phyloP scores from a whole-genome alignment of 768 basidiomycete genomes.

The Leucocoprinus birnbaumii region DNA sequence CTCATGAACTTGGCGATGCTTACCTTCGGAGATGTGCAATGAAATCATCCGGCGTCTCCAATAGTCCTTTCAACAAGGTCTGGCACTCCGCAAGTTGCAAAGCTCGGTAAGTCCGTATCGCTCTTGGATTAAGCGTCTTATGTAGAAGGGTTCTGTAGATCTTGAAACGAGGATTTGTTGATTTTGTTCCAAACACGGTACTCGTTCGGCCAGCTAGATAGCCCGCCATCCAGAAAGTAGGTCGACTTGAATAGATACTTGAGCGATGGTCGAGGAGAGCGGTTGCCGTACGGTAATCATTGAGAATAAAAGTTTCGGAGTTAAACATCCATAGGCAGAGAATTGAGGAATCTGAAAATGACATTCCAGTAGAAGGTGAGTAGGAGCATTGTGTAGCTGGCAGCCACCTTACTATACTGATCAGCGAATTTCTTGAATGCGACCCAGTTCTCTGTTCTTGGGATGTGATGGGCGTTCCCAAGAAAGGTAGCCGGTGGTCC shows the following conservation, averaged over 20 bases:
- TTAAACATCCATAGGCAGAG: constrained; percentile 21
- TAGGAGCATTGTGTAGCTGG: too few species aligned
- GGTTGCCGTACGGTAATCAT: constrained; percentile 35
- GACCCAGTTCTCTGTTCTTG: constrained; percentile 17
- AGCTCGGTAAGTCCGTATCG: constrained; percentile 27
- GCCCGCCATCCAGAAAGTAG: constrained; percentile 27
- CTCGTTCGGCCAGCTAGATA: constrained; percentile 27
- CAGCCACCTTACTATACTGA: constrained; percentile 5
- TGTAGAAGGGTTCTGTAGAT: constrained; percentile 26
- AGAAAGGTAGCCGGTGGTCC: constrained; percentile 21
- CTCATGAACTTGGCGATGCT: too few species aligned
- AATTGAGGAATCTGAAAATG: too few species aligned
- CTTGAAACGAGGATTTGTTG: too few species aligned
- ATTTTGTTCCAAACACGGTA: constrained; percentile 26
- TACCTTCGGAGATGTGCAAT: too few species aligned
- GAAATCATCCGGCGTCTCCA: too few species aligned
- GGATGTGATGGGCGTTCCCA: constrained; percentile 24
- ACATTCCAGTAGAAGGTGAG: too few species aligned
- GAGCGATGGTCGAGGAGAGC: constrained; percentile 49
- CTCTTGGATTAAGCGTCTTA: constrained; percentile 31
- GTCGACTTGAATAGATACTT: constrained; percentile 47
- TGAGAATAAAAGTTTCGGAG: constrained; percentile 42
- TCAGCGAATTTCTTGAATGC: constrained; percentile 18
- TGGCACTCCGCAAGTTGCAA: constrained; percentile 27
- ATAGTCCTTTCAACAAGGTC: background rate